These are phyloP conservation scores for Populus deltoides DNA, from an alignment of 345 rosid genomes.

Conservation along the genomic window DNA sequence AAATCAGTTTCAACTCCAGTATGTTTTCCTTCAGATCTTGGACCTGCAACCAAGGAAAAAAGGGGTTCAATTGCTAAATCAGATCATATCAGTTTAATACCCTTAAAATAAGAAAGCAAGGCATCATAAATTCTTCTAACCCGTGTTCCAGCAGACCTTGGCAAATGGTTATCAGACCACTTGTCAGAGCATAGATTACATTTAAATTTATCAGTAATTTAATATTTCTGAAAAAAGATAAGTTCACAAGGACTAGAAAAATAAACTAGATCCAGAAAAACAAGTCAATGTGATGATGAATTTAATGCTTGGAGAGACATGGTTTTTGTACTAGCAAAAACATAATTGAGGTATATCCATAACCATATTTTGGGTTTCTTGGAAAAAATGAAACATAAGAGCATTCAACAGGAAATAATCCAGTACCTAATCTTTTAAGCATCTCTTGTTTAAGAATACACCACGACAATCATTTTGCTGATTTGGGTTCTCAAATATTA, in stretches of 20 bases:
- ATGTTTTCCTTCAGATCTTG: conserved; percentile 60
- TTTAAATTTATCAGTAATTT: not conserved
- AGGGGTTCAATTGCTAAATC: not conserved
- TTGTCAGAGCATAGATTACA: not conserved
- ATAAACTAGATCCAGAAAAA: not conserved
- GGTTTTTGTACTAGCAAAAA: not conserved
- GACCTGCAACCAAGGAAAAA: conserved; percentile 48
- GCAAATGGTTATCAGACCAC: not conserved
- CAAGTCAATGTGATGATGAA: not conserved
- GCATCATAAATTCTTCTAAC: not conserved
- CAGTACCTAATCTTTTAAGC: not conserved
- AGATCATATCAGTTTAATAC: not conserved
- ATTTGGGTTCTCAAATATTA: not conserved
- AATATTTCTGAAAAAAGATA: not conserved
- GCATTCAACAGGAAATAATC: not conserved
- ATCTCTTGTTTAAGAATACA: not conserved
- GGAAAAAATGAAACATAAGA: too few relatives aligned
- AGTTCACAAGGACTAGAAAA: not conserved
- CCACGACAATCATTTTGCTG: too few relatives aligned
- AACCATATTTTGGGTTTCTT: too few relatives aligned
- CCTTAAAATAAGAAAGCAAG: not conserved
- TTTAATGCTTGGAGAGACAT: not conserved
- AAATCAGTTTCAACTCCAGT: conserved; percentile 73
- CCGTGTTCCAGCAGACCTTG: not conserved
- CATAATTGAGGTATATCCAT: not conserved